Conservation (phyloP, 2,329 filamentous ascomycete genomes). For the Neofusicoccum sp. region DNA sequence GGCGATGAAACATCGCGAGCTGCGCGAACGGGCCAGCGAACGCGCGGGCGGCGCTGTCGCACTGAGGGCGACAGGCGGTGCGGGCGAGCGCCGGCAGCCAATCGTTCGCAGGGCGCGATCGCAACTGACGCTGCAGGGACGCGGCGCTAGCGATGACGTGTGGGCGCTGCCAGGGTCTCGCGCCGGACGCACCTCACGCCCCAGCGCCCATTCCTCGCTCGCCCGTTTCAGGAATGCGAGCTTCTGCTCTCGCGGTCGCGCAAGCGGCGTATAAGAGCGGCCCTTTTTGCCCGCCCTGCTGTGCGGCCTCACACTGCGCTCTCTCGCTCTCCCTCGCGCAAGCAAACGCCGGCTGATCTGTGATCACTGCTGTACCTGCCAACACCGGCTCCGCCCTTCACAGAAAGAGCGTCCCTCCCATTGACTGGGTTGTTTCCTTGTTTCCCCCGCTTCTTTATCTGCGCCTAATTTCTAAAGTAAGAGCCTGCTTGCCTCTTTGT, state of each 20-base stretch:
- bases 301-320: not conserved
- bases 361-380: not conserved
- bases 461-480: conserved; percentile 16
- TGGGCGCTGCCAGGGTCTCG: conserved; percentile 10
- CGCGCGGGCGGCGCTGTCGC: not conserved
- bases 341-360: conserved; percentile 3
- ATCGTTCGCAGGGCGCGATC: conserved; percentile 2
- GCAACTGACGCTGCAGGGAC: conserved; percentile 16
- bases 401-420: conserved; percentile 5
- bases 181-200: not conserved
- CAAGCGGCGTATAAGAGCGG: conserved; percentile 11
- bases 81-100: conserved; percentile 1
- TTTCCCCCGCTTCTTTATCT: conserved; percentile 17
- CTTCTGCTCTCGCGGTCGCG: not conserved
- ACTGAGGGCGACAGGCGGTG: not conserved
- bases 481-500: conserved; percentile 1
- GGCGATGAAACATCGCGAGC: conserved; percentile 12
- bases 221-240: conserved; percentile 16
- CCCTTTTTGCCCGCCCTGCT: not conserved
- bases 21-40: not conserved
- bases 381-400: not conserved
- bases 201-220: conserved; percentile 5
- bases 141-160: conserved; percentile 10
- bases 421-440: conserved; percentile 20
- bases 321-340: not conserved